Conservation (phyloP, 805 yeast species). For the Zygosaccharomyces siamensis region DNA sequence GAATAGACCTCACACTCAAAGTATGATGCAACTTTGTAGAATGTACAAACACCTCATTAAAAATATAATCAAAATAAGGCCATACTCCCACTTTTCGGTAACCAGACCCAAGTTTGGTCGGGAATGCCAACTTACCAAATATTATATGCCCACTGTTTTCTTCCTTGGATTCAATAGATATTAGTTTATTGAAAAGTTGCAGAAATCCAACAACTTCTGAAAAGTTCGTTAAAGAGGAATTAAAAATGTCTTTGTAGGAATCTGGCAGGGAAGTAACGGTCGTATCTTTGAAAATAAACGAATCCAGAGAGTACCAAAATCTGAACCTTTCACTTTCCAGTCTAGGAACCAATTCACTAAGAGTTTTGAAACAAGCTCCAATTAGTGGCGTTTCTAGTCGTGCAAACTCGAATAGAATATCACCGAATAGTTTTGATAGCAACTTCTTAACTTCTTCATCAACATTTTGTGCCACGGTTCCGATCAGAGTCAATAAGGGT, state of each 20-base stretch:
- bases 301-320: slow-evolving; percentile 68
- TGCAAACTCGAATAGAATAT: slow-evolving; percentile 42
- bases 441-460: slow-evolving; percentile 23
- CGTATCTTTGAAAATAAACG: slow-evolving; percentile 52
- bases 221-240: slow-evolving; percentile 44
- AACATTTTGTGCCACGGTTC: slow-evolving; percentile 42
- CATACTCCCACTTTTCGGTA: slow-evolving; percentile 65
- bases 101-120: slow-evolving; percentile 55
- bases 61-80: slow-evolving; percentile 72
- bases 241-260: slow-evolving; percentile 43
- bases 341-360: slow-evolving; percentile 53
- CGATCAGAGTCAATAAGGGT: slow-evolving; percentile 64
- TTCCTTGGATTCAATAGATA: slow-evolving; percentile 31
- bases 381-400: slow-evolving; percentile 44
- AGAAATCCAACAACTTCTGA: slow-evolving; percentile 60
- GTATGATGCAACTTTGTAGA: slow-evolving; percentile 35
- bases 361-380: slow-evolving; percentile 53
- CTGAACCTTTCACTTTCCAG: slow-evolving; percentile 39
- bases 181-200: slow-evolving; percentile 44
- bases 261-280: slow-evolving; percentile 24
- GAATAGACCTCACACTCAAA: slow-evolving; percentile 43
- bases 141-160: slow-evolving; percentile 24
- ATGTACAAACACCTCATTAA: slow-evolving; percentile 60
- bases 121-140: slow-evolving; percentile 51
- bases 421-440: slow-evolving; percentile 26